These are phyloP conservation scores for Aurifilum marmelostoma DNA, from an alignment of 2,329 filamentous ascomycete genomes.

Conservation along the genomic window DNA sequence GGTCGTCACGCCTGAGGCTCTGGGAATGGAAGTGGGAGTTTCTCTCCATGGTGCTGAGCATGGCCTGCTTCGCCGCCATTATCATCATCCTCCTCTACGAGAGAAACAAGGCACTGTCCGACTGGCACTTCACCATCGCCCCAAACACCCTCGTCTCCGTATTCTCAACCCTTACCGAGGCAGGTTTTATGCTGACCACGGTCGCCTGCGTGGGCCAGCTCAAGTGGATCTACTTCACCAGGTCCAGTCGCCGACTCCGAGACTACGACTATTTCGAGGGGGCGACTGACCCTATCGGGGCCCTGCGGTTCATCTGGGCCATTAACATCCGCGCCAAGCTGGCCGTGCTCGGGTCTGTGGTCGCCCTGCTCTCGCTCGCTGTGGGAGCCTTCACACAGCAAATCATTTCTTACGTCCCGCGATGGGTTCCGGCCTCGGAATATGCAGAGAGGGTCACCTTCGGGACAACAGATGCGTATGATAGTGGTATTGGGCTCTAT, in stretches of 20 bases:
- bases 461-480: not conserved
- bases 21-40: not conserved
- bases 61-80: conserved; percentile 1
- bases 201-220: conserved; percentile 4
- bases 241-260: not conserved
- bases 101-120: not conserved
- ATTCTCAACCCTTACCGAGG: conserved; percentile 2
- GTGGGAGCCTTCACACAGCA: not conserved
- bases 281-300: not conserved
- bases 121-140: conserved; percentile 1
- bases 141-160: conserved; percentile 6
- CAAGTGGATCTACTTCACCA: conserved; percentile 5
- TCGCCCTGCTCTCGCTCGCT: conserved; percentile 6
- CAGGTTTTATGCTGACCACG: not conserved
- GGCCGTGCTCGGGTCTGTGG: not conserved
- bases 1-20: not conserved
- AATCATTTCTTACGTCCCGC: not conserved
- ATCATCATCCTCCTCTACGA: not conserved
- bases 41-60: not conserved
- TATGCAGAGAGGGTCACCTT: not conserved
- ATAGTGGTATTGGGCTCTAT: conserved; percentile 4
- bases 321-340: not conserved
- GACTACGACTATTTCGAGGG: not conserved
- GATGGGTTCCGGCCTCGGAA: not conserved
- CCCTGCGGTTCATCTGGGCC: not conserved